These are phyloP conservation scores for Boletus semigastroideus DNA, from an alignment of 1,284 basidiomycete species.

Conservation along the genomic window DNA sequence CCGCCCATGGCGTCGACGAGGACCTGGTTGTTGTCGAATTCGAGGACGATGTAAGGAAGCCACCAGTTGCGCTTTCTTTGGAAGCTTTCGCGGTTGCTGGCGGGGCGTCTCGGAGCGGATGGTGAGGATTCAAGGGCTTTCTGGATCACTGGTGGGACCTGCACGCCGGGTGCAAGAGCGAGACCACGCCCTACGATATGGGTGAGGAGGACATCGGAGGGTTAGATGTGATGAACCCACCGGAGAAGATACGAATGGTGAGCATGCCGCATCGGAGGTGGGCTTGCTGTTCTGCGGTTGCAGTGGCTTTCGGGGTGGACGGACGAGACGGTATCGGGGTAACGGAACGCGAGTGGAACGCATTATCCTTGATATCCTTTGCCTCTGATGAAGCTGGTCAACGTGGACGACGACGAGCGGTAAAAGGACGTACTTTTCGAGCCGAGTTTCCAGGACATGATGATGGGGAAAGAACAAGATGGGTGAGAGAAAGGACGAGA, in stretches of 20 bases:
- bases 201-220: not conserved
- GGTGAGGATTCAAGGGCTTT: slow-evolving; percentile 67
- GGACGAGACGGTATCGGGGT: slow-evolving; percentile 74
- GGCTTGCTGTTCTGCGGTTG: slow-evolving; percentile 46
- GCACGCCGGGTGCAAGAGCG: slow-evolving; percentile 68
- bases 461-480: not conserved
- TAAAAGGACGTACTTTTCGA: slow-evolving; percentile 36
- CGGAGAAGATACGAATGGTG: slow-evolving; percentile 86
- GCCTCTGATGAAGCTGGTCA: slow-evolving; percentile 42
- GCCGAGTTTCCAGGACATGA: slow-evolving; percentile 44
- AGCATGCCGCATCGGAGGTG: slow-evolving; percentile 81
- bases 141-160: slow-evolving; percentile 85
- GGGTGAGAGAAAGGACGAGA: not conserved
- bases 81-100: slow-evolving; percentile 80
- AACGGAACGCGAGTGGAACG: slow-evolving; percentile 65
- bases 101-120: slow-evolving; percentile 51
- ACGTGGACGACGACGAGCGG: not conserved
- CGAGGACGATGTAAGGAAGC: slow-evolving; percentile 95
- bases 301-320: slow-evolving; percentile 64
- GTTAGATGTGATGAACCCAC: slow-evolving; percentile 36
- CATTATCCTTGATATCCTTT: slow-evolving; percentile 68
- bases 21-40: slow-evolving; percentile 99
- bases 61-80: slow-evolving; percentile 93
- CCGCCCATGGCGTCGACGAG: slow-evolving; percentile 95
- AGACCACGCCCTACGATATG: slow-evolving; percentile 63